Conservation (phyloP, 176 grass and related monocot genomes). For the Lolium rigidum region DNA sequence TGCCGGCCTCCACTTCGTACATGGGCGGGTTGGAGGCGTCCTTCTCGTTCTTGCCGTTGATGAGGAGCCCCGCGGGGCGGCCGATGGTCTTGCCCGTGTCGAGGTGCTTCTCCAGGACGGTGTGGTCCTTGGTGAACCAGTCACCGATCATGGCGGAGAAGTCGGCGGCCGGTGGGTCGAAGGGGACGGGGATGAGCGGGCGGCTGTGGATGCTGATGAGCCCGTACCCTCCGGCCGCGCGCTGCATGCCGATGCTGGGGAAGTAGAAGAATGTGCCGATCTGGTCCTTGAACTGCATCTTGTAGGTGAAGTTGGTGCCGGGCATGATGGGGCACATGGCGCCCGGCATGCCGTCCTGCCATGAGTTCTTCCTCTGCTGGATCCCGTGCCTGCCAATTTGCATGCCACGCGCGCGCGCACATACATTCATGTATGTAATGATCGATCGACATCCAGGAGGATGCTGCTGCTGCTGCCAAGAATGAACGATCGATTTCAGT, state of each 20-base stretch:
- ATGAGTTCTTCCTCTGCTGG: slow-evolving; percentile 93
- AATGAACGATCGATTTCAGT: neutral
- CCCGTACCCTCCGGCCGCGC: slow-evolving; percentile 72
- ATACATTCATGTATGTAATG: neutral
- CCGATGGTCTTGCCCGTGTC: slow-evolving; percentile 70
- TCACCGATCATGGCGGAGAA: slow-evolving; percentile 64
- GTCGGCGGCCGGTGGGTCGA: slow-evolving; percentile 71
- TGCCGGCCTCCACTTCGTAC: slow-evolving; percentile 71
- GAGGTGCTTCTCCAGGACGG: slow-evolving; percentile 57
- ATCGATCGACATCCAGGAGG: neutral
- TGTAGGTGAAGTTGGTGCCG: slow-evolving; percentile 85
- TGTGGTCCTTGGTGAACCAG: slow-evolving; percentile 91
- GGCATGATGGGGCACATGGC: slow-evolving; percentile 87
- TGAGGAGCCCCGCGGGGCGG: slow-evolving; percentile 69
- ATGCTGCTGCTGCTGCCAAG: neutral
- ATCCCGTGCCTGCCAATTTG: slow-evolving; percentile 66
- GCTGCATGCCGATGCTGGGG: slow-evolving; percentile 85
- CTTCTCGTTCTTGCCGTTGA: slow-evolving; percentile 87
- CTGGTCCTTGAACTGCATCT: slow-evolving; percentile 92
- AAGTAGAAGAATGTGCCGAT: slow-evolving; percentile 97
- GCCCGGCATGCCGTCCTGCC: slow-evolving; percentile 80
- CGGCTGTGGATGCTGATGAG: slow-evolving; percentile 84
- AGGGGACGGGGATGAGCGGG: slow-evolving; percentile 84
- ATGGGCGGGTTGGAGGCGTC: slow-evolving; percentile 57
- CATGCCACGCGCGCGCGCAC: neutral